Evolutionary conservation across 2,329 filamentous ascomycete species (phyloP).

Genomic region (Diaporthe aspalathi): DNA sequence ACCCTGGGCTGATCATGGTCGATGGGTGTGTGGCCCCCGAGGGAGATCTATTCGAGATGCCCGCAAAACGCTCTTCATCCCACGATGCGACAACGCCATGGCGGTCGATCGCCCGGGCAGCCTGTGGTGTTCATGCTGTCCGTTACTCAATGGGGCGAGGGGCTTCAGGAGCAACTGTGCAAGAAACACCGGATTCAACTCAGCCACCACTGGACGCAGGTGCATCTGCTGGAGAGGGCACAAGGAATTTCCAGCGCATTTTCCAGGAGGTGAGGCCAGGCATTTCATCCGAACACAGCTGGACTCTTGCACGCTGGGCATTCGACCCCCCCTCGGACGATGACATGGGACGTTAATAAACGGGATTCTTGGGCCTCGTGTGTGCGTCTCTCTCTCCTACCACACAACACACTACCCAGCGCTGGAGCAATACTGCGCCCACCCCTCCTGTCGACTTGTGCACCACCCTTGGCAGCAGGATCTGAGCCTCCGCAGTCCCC

Average conservation of each 20-base stretch:
- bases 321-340: slow-evolving; percentile 3
- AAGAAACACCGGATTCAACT: background rate
- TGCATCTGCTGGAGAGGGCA: slow-evolving; percentile 7
- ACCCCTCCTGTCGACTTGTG: slow-evolving; percentile 33
- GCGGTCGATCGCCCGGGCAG: slow-evolving; percentile 20
- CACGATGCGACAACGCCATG: slow-evolving; percentile 10
- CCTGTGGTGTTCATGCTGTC: background rate
- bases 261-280: background rate
- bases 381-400: background rate
- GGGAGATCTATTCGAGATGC: slow-evolving; percentile 3
- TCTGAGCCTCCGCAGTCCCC: slow-evolving; percentile 24
- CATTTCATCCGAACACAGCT: slow-evolving; percentile 17
- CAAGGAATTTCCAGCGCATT: background rate
- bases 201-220: background rate
- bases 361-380: slow-evolving; percentile 8
- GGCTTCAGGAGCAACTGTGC: background rate
- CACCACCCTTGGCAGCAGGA: slow-evolving; percentile 21
- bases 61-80: slow-evolving; percentile 29
- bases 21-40: slow-evolving; percentile 11
- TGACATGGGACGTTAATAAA: slow-evolving; percentile 32
- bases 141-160: background rate
- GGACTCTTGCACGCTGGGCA: background rate
- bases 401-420: background rate
- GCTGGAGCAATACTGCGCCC: slow-evolving; percentile 18
- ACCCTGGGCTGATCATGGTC: slow-evolving; percentile 29